Evolutionary conservation across 2,329 filamentous ascomycete genomes (phyloP).

Genomic region (Colletotrichum cereale): DNA sequence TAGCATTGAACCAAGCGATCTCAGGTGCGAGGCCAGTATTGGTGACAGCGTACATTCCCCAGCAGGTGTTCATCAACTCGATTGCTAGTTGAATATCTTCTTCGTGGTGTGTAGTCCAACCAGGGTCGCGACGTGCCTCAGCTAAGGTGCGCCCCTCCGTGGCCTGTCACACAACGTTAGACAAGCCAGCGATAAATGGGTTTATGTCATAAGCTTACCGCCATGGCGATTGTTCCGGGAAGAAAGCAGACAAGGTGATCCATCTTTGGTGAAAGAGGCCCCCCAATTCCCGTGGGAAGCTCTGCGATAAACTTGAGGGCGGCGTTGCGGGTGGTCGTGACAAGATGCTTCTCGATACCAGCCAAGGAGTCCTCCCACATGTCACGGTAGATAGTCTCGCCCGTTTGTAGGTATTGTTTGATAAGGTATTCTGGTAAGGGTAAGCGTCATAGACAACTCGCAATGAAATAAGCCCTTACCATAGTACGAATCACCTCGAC

Average conservation of each 20-base stretch:
- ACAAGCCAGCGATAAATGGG: not conserved
- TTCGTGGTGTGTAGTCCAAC: constrained; percentile 84
- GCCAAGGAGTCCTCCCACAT: constrained; percentile 91
- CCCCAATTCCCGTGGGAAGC: constrained; percentile 78
- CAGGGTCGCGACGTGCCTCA: constrained; percentile 77
- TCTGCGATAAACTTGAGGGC: constrained; percentile 90
- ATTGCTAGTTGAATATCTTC: constrained; percentile 87
- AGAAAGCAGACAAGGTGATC: constrained; percentile 98
- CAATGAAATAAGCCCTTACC: not conserved
- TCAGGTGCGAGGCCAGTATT: constrained; percentile 90
- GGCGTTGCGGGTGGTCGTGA: constrained; percentile 85
- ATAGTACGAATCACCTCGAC: constrained; percentile 96
- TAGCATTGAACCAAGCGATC: constrained; percentile 89
- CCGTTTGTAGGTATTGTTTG: constrained; percentile 96
- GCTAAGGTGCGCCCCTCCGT: constrained; percentile 82
- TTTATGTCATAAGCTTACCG: constrained; percentile 46
- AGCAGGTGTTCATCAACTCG: constrained; percentile 96
- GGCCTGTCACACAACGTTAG: constrained; percentile 54
- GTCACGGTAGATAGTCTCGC: constrained; percentile 86
- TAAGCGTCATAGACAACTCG: not conserved
- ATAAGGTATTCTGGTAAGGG: constrained; percentile 82
- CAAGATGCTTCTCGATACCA: constrained; percentile 89
- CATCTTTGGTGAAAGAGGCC: constrained; percentile 85
- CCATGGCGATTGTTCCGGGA: constrained; percentile 93
- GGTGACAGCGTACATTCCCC: constrained; percentile 94